These are phyloP conservation scores for Cyberlindnera suaveolens DNA, from an alignment of 805 yeast species.

Conservation along the genomic window DNA sequence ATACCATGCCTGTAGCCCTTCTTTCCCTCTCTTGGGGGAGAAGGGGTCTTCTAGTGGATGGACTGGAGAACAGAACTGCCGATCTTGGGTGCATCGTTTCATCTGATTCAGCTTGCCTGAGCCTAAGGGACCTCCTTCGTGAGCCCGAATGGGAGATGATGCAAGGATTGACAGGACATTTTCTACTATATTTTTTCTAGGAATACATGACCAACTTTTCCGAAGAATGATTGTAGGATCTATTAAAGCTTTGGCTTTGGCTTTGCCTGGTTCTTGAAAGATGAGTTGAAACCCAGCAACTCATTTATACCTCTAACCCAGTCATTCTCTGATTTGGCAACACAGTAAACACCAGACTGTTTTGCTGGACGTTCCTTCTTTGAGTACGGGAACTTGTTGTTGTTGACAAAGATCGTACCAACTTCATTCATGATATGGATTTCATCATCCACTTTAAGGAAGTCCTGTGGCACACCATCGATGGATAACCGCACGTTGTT, in stretches of 20 bases:
- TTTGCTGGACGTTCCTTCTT: constrained; percentile 15
- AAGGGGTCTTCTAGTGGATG: constrained; percentile 29
- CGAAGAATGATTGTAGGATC: background rate
- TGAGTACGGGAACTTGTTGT: constrained; percentile 39
- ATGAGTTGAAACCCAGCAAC: constrained; percentile 80
- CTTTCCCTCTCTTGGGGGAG: constrained; percentile 18
- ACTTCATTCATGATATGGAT: constrained; percentile 64
- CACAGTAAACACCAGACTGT: constrained; percentile 75
- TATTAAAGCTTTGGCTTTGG: constrained; percentile 9
- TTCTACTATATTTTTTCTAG: constrained; percentile 1
- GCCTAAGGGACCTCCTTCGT: constrained; percentile 68
- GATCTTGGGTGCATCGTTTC: constrained; percentile 75
- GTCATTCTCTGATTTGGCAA: constrained; percentile 75
- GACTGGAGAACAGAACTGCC: constrained; percentile 55
- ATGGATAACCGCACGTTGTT: constrained; percentile 57
- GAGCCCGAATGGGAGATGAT: constrained; percentile 67
- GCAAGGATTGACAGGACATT: constrained; percentile 41
- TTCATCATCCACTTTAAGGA: constrained; percentile 69
- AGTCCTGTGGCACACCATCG: constrained; percentile 77
- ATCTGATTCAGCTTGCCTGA: constrained; percentile 41
- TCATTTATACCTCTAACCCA: constrained; percentile 92
- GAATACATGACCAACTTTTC: background rate
- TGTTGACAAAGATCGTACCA: constrained; percentile 52
- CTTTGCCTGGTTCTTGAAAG: constrained; percentile 49
- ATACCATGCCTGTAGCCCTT: constrained; percentile 29